Base-by-base conservation (phyloP, 495 filamentous ascomycete genomes). In the Trichocladium uniseriatum region DNA sequence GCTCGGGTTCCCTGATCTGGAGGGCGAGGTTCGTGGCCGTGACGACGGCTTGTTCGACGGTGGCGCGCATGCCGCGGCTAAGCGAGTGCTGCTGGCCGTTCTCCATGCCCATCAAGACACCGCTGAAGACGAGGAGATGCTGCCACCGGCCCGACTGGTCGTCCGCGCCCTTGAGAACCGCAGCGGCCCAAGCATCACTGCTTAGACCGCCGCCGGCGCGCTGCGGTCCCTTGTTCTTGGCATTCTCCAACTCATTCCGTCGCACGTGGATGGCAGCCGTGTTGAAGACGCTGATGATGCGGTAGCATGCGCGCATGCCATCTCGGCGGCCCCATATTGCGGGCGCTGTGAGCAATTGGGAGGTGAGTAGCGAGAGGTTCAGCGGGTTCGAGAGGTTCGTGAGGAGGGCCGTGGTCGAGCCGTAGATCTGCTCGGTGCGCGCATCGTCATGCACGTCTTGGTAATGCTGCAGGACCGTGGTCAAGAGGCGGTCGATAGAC, bases 261-360 rank as follows among this genome's bases (percentile, higher is more conserved):
- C 80, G 69, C 9, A 89, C 69, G 22, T 78, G 78, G 43, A 79
- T 77, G 2, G 85, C 80, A 44, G 92, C 87, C 11, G 84, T 83
- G 62, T 94, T 92, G 74, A 87, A 97, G 53, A 94, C 79, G 62
- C 88, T 84, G 53, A 96, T 77, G 54, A 92, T 77, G 53, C 82
- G 82, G 54, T 86, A 78, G 61, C 82, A 79, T 2, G 82, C 80
- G 34, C 78, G 76, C 28, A 98, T 72, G 38, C 82, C 83, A 52
- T 90, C 80, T 70, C 57, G 48, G 38, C 58, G 62, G 32, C 34
- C 51, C 92, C 92, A 98, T 66, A 98, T 79, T 2, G 91, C 86
- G 2, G 86, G 89, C 0, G 90, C 83, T 9, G 79, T 79, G 19
- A 98, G 79, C 31, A 96, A 75, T 50, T 95, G 89, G n/a, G 87